A percentile compares a stretch with the other conserved stretches of the same genome.
These are phyloP conservation scores for Candida ponderosae DNA, from an alignment of 805 yeast species.

Conservation along the genomic window DNA sequence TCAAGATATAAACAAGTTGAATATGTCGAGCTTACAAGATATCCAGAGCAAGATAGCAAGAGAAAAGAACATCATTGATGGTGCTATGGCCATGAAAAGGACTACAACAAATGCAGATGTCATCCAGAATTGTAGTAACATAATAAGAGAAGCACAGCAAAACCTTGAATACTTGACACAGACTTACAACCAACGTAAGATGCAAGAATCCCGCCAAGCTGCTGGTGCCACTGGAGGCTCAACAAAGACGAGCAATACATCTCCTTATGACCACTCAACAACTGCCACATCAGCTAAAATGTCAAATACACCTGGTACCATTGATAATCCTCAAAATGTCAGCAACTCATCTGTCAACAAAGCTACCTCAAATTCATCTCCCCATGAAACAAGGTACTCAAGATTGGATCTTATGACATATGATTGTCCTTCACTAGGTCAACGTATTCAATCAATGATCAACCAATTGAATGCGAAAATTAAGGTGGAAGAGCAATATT, in stretches of 20 bases:
- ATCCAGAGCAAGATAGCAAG: constrained; percentile 81
- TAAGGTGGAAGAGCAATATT: constrained; percentile 89
- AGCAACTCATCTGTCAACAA: constrained; percentile 4
- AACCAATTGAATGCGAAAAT: constrained; percentile 91
- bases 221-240: not conserved
- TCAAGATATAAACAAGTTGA: not conserved
- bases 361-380: constrained; percentile 27
- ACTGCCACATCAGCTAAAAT: not conserved
- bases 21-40: constrained; percentile 31
- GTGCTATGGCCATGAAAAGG: constrained; percentile 74
- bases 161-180: constrained; percentile 85
- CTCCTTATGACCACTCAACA: not conserved
- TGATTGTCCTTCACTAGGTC: constrained; percentile 92
- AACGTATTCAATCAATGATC: constrained; percentile 89
- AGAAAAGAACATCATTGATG: constrained; percentile 80
- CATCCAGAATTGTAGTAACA: constrained; percentile 84
- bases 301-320: constrained; percentile 1
- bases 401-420: constrained; percentile 79
- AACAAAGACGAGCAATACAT: not conserved
- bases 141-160: constrained; percentile 84
- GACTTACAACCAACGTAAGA: constrained; percentile 52
- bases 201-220: constrained; percentile 12
- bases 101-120: constrained; percentile 75
- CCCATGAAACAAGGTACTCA: constrained; percentile 37
- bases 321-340: not conserved